Evolutionary conservation across 208 protist genomes (phyloP).

Genomic region (Sergeia podlipaevii): DNA sequence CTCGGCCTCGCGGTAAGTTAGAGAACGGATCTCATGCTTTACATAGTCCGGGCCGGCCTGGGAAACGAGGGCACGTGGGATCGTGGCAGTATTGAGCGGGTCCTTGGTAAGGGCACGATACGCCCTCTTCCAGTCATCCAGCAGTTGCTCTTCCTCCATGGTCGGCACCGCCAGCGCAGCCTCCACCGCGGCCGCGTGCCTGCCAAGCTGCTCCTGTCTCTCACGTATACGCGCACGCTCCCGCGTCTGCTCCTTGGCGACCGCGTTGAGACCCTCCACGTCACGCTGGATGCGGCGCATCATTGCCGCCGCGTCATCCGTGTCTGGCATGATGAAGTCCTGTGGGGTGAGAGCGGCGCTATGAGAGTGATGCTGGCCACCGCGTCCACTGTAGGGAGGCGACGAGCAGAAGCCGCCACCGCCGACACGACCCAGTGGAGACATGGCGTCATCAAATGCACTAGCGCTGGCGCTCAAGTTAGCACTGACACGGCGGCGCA

Average conservation of each 20-base stretch:
- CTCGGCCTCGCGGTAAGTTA: not conserved
- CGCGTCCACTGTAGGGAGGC: no score
- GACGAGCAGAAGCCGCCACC: not conserved
- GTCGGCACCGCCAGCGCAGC: constrained; percentile 20
- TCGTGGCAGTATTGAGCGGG: constrained; percentile 19
- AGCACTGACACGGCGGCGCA: no score
- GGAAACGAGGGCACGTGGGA: constrained; percentile 43
- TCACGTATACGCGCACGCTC: constrained; percentile 29
- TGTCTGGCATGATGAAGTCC: constrained; percentile 68
- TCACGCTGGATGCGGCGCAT: constrained; percentile 80
- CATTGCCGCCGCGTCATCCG: constrained; percentile 45
- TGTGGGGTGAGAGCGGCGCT: constrained; percentile 7
- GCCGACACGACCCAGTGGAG: constrained; percentile 10
- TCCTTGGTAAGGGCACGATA: constrained; percentile 35
- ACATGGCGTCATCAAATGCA: constrained; percentile 1
- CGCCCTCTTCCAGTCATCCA: constrained; percentile 43
- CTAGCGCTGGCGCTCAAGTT: constrained; percentile 2
- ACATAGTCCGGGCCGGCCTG: constrained; percentile 69
- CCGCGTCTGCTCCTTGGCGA: constrained; percentile 60
- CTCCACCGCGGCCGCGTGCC: constrained; percentile 14
- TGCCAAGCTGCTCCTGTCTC: constrained; percentile 12
- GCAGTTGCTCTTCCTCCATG: constrained; percentile 35
- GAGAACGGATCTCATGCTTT: constrained; percentile 24
- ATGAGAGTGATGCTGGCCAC: no score
- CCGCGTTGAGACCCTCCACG: constrained; percentile 77